Base-by-base conservation (phyloP, 257 asterid genomes). In the Primulina eburnea region DNA sequence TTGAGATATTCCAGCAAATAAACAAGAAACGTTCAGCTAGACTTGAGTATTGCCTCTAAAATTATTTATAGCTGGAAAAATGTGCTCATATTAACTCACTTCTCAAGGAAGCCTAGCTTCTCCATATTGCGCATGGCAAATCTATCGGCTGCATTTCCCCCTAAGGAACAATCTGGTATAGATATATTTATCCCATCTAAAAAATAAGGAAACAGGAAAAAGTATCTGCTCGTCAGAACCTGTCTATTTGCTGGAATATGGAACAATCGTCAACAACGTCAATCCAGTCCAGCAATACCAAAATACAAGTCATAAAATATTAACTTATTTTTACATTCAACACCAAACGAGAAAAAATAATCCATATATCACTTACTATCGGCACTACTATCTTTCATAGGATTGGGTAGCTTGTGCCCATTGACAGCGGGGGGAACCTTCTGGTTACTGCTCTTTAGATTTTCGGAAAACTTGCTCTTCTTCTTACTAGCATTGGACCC, bases 101-200 rank as follows among this genome's bases (percentile, higher is more conserved):
- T 68, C 60, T 83, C 92, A 75, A 94, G 90, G 80, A 94, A 89
- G 20, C 73, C 71, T 7, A 94, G 84, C 80, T 94, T 94, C 80
- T 77, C 88, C 21, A 86, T 76, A 34, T 82, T 90, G 16, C 96
- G 96, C 5, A 69, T 75, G 63, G 78, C 82, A 78, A 94, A 94
- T 74, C 97, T 87, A 68, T 89, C 95, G 1, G 85, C 74, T 35
- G 79, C 79, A 82, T 77, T 84, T 67, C 89, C 87, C 66, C 38
- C 82, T 33, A 78, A 35, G 61, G 75, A 70, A 55, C 76, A 77
- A 60, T 76, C 84, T 52, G 64, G 72, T 67, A 77, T 77, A 60
- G 84, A 64, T 62, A 64, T 73, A 82, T 80, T 43, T 14, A 43
- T 89, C 62, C 32, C 85, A 77, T 86, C 99, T 94, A 79, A 68